Evolutionary conservation across 768 basidiomycete species (phyloP).

Genomic region (Amanita polypyramis): DNA sequence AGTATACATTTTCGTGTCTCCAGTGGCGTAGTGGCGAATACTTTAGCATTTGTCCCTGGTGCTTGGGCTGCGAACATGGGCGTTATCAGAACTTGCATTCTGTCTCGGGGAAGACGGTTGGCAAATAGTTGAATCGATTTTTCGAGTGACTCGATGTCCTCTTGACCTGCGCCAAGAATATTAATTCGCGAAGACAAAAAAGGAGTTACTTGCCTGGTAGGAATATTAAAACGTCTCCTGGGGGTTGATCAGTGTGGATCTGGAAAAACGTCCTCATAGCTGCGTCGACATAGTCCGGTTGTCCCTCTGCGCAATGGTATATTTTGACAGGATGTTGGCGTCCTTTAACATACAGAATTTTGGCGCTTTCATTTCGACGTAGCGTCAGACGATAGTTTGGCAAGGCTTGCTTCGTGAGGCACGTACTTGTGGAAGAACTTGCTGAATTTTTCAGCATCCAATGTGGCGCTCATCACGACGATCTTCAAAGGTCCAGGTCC

Average conservation of each 20-base stretch:
- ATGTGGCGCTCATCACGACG: slow-evolving; percentile 94
- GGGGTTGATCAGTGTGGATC: slow-evolving; percentile 70
- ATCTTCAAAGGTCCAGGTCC: slow-evolving; percentile 69
- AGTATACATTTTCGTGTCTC: slow-evolving; percentile 84
- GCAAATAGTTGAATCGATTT: slow-evolving; percentile 63
- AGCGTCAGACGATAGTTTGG: slow-evolving; percentile 1
- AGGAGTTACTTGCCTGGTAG: slow-evolving; percentile 51
- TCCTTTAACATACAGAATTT: slow-evolving; percentile 85
- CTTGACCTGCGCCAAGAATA: slow-evolving; percentile 54
- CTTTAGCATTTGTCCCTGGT: slow-evolving; percentile 63
- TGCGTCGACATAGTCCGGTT: slow-evolving; percentile 79
- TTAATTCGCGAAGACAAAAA: not conserved
- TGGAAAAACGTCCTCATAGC: slow-evolving; percentile 92
- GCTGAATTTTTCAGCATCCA: slow-evolving; percentile 93
- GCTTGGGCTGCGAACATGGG: slow-evolving; percentile 86
- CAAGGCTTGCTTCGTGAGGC: not conserved
- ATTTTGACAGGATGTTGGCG: slow-evolving; percentile 87
- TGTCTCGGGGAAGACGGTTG: slow-evolving; percentile 52
- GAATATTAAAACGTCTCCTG: slow-evolving; percentile 90
- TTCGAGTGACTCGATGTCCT: slow-evolving; percentile 87
- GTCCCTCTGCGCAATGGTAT: slow-evolving; percentile 64
- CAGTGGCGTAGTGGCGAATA: slow-evolving; percentile 57
- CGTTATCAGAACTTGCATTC: slow-evolving; percentile 50
- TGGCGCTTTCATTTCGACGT: slow-evolving; percentile 44
- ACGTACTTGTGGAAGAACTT: slow-evolving; percentile 76